Conservation (phyloP, 169 alveolate species). For the Theileria annulata region DNA sequence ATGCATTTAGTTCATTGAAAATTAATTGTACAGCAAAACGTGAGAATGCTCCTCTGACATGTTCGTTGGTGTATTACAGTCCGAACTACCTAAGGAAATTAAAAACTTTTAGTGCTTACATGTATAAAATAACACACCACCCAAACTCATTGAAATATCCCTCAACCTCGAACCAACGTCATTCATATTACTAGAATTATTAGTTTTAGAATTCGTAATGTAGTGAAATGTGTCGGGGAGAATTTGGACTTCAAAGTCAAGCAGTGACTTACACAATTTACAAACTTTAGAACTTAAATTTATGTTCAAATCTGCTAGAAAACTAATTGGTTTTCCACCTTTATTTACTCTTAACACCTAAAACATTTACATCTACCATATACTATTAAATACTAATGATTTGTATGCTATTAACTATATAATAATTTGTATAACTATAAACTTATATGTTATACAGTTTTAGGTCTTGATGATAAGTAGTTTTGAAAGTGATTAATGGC, state of each 20-base stretch:
- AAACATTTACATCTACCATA: background rate
- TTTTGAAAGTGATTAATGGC: constrained; percentile 32
- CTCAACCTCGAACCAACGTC: background rate
- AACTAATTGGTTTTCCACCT: constrained; percentile 29
- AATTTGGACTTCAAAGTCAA: constrained; percentile 49
- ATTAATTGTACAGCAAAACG: constrained; percentile 11
- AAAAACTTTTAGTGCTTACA: constrained; percentile 20
- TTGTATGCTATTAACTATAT: background rate
- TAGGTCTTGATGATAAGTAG: constrained; percentile 30
- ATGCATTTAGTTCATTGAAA: background rate
- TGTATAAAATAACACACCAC: constrained; percentile 43
- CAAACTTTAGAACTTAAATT: constrained; percentile 1
- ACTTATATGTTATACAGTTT: constrained; percentile 9
- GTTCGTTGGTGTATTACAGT: background rate
- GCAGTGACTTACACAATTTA: constrained; percentile 13
- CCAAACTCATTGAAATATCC: constrained; percentile 38
- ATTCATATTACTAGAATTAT: background rate
- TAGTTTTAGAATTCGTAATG: constrained; percentile 4
- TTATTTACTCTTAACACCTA: background rate
- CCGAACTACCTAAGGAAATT: background rate
- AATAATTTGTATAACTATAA: background rate
- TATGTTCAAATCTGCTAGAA: background rate
- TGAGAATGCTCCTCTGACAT: background rate
- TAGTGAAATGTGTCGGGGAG: constrained; percentile 42
- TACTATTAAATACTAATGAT: background rate